Evolutionary conservation across 495 filamentous ascomycete genomes (phyloP).

Genomic region (Xylaria telfairii): DNA sequence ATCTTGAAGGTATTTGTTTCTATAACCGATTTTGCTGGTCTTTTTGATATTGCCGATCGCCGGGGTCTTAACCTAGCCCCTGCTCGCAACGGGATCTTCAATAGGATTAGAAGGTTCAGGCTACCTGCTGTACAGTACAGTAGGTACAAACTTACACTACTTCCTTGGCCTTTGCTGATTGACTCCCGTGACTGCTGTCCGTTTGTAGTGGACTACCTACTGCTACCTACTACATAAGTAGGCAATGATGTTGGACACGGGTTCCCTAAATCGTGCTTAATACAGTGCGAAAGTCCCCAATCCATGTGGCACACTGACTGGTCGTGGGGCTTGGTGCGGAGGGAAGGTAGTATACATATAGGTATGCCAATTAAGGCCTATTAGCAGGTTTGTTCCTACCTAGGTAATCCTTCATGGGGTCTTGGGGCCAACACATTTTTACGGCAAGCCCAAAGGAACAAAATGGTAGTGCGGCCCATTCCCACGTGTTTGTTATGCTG

Average conservation of each 20-base stretch:
- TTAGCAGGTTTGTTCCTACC: background rate
- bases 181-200: background rate
- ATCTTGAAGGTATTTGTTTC: background rate
- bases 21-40: background rate
- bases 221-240: too few species aligned
- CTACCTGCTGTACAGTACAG: background rate
- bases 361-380: background rate
- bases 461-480: background rate
- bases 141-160: background rate
- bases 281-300: background rate
- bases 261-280: background rate
- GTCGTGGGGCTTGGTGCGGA: background rate
- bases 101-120: background rate
- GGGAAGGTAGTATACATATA: too few species aligned
- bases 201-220: too few species aligned
- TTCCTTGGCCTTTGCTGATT: background rate
- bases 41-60: background rate
- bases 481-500: background rate
- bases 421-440: too few species aligned
- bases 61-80: background rate
- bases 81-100: background rate
- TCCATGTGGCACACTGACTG: too few species aligned
- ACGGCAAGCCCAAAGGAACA: too few species aligned
- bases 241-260: too few species aligned
- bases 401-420: background rate